Evolutionary conservation across 2,329 filamentous ascomycete genomes (phyloP).

Genomic region (Pestalotiopsis sp.): DNA sequence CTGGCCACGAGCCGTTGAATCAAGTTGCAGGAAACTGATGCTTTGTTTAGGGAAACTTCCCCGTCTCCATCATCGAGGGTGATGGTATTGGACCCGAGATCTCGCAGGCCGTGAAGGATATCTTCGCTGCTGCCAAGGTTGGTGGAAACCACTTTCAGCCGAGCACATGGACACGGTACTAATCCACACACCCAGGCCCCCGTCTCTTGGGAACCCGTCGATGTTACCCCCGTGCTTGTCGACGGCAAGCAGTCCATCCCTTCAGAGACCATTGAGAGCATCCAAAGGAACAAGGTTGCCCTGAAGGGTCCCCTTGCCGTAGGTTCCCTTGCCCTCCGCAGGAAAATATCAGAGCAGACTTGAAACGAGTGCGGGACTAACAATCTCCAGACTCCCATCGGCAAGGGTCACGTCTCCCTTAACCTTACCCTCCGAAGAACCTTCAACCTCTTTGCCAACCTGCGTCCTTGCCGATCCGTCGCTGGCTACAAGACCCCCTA

Average conservation of each 20-base stretch:
- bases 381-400: conserved; percentile 74
- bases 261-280: conserved; percentile 87
- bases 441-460: conserved; percentile 99
- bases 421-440: conserved; percentile 98
- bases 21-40: conserved; percentile 18
- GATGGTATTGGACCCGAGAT: conserved; percentile 99
- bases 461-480: conserved; percentile 95
- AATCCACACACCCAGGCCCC: conserved; percentile 61
- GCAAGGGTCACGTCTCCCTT: conserved; percentile 98
- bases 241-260: conserved; percentile 96
- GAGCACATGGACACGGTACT: conserved; percentile 12
- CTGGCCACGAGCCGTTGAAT: neutral
- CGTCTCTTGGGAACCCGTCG: conserved; percentile 95
- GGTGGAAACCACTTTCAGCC: conserved; percentile 25
- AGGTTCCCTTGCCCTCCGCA: conserved; percentile 38
- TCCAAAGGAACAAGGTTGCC: conserved; percentile 93
- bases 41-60: conserved; percentile 77
- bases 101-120: conserved; percentile 96
- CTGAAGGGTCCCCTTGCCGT: conserved; percentile 97
- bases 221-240: conserved; percentile 91
- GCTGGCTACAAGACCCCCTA: conserved; percentile 98
- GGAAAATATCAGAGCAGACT: neutral
- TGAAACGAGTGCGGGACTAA: conserved; percentile 2
- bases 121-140: conserved; percentile 94
- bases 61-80: conserved; percentile 96